Conservation (phyloP, 495 filamentous ascomycete genomes). For the Xylaria longipes region DNA sequence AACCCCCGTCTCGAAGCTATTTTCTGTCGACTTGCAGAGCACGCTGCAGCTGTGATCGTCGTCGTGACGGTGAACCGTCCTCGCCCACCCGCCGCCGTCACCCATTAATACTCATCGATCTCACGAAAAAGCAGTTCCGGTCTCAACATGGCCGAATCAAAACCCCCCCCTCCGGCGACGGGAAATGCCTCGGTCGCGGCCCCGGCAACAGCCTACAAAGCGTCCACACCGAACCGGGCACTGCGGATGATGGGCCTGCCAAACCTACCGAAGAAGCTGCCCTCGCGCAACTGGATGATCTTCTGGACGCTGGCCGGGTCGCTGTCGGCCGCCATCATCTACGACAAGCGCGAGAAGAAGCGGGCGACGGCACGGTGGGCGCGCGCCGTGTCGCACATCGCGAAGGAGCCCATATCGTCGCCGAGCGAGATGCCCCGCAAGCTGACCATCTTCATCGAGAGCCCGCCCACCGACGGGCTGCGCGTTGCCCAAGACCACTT, state of each 20-base stretch:
- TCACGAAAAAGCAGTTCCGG: not conserved
- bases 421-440: constrained; percentile 77
- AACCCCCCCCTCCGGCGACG: constrained; percentile 10
- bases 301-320: constrained; percentile 82
- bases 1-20: not conserved
- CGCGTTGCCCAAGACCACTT: constrained; percentile 88
- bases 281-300: constrained; percentile 97
- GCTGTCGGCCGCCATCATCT: constrained; percentile 77
- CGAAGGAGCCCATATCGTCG: constrained; percentile 73
- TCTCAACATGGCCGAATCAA: constrained; percentile 26
- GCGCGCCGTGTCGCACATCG: constrained; percentile 83
- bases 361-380: constrained; percentile 85
- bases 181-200: constrained; percentile 29
- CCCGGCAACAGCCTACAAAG: constrained; percentile 44
- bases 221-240: constrained; percentile 67
- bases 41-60: not conserved
- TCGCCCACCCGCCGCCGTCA: not conserved
- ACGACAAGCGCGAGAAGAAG: constrained; percentile 89
- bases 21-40: not conserved
- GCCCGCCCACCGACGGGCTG: constrained; percentile 85
- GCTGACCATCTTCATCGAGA: constrained; percentile 83
- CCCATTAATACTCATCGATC: no score
- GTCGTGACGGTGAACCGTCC: not conserved
- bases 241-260: constrained; percentile 84
- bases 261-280: constrained; percentile 79